phyloP scores from a whole-genome alignment of 2,329 filamentous ascomycete genomes.

The Aspergillus fumigatiaffinis region DNA sequence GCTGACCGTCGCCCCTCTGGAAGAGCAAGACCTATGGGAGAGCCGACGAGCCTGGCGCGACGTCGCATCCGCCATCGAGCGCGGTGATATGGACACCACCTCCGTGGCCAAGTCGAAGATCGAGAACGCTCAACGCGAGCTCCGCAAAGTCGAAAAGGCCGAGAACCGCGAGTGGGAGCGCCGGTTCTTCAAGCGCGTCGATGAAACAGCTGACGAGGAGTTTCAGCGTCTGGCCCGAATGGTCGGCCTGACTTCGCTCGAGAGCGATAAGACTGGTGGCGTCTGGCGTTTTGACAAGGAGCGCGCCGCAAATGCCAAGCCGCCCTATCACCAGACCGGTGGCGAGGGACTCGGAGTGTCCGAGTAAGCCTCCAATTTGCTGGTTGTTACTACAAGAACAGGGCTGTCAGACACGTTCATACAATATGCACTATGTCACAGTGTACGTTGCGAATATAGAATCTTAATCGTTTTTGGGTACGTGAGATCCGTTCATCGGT shows the following conservation, averaged over 20 bases:
- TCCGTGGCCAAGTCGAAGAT: slow-evolving; percentile 80
- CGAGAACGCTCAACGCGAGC: slow-evolving; percentile 78
- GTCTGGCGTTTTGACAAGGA: slow-evolving; percentile 65
- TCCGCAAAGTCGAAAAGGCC: slow-evolving; percentile 69
- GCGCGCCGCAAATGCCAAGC: slow-evolving; percentile 44
- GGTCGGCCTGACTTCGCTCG: slow-evolving; percentile 44
- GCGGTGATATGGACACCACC: slow-evolving; percentile 79
- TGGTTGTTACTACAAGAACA: neutral
- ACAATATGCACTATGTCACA: neutral
- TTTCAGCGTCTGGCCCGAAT: slow-evolving; percentile 43
- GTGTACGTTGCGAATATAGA: neutral
- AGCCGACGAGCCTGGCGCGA: slow-evolving; percentile 83
- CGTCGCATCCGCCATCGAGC: slow-evolving; percentile 74
- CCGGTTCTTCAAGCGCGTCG: slow-evolving; percentile 65
- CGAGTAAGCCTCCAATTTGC: neutral
- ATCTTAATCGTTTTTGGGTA: neutral
- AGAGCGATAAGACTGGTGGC: slow-evolving; percentile 64
- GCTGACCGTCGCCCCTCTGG: slow-evolving; percentile 66
- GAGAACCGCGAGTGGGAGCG: slow-evolving; percentile 76
- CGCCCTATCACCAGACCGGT: slow-evolving; percentile 42
- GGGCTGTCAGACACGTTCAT: neutral
- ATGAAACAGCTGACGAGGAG: slow-evolving; percentile 33
- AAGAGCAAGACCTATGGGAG: slow-evolving; percentile 81
- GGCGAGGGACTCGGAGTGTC: slow-evolving; percentile 37
- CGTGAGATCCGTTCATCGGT: slow-evolving; percentile 2